Evolutionary conservation across 306 rosid species (phyloP).

Genomic region (Ormosia emarginata): DNA sequence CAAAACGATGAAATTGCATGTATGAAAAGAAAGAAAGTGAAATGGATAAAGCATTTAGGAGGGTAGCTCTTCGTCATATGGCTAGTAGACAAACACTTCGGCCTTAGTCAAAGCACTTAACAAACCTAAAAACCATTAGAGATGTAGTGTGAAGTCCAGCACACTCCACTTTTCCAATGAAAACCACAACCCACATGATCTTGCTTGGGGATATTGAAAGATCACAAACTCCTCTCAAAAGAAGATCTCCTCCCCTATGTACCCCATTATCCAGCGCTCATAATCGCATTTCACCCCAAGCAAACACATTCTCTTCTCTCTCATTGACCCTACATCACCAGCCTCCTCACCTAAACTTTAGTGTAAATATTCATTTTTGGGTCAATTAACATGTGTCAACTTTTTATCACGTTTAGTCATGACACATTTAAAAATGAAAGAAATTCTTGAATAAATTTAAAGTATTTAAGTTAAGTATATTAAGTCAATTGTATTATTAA

Average conservation of each 20-base stretch:
- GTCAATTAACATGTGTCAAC: conserved; percentile 18
- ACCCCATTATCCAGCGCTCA: conserved; percentile 26
- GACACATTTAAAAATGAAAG: background rate
- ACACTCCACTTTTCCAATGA: conserved; percentile 60
- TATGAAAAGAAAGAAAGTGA: conserved; percentile 24
- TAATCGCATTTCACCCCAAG: conserved; percentile 31
- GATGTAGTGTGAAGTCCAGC: conserved; percentile 9
- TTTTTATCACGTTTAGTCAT: background rate
- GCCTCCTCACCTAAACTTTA: conserved; percentile 21
- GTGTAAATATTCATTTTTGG: background rate
- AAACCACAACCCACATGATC: conserved; percentile 56
- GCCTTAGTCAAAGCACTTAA: conserved; percentile 36
- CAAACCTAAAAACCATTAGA: conserved; percentile 25
- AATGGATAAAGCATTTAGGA: conserved; percentile 13
- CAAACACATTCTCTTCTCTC: conserved; percentile 21
- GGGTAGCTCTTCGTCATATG: conserved; percentile 20
- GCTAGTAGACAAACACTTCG: conserved; percentile 25
- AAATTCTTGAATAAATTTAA: too few relatives aligned
- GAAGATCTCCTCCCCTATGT: conserved; percentile 32
- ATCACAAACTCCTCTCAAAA: conserved; percentile 37
- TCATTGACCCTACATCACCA: conserved; percentile 27
- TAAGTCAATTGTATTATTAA: too few relatives aligned
- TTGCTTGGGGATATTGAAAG: conserved; percentile 64
- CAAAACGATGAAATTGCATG: conserved; percentile 8
- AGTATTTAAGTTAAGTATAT: too few relatives aligned